These are phyloP conservation scores for Sporothrix phasma DNA, from an alignment of 2,329 filamentous ascomycete genomes.

Conservation along the genomic window DNA sequence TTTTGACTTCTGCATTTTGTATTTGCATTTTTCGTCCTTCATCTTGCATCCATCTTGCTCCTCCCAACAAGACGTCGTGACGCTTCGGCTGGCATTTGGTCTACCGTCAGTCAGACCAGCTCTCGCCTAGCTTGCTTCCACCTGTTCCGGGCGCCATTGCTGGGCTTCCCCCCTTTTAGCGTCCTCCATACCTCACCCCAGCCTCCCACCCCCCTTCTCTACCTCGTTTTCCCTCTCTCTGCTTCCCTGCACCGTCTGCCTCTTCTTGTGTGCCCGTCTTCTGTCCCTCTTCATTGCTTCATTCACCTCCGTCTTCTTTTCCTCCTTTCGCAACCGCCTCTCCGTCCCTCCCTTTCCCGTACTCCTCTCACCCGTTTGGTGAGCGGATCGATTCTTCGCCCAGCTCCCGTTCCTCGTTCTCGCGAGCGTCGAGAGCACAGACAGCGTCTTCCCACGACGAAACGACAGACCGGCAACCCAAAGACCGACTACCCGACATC, in stretches of 20 bases:
- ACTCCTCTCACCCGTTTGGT: neutral
- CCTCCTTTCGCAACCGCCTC: neutral
- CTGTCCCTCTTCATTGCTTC: neutral
- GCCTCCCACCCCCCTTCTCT: neutral
- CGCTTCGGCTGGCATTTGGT: neutral
- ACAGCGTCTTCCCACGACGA: too few species aligned
- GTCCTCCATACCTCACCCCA: neutral
- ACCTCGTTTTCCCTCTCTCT: neutral
- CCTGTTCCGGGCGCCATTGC: constrained; percentile 9
- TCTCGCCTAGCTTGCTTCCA: constrained; percentile 10
- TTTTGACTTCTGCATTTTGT: neutral
- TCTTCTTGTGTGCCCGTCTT: constrained; percentile 1
- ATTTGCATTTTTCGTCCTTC: too few species aligned
- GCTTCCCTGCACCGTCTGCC: neutral
- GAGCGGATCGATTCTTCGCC: neutral
- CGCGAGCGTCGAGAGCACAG: constrained; percentile 3
- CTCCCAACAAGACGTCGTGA: neutral
- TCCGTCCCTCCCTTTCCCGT: neutral
- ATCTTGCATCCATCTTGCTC: too few species aligned
- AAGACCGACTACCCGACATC: too few species aligned
- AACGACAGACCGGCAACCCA: too few species aligned
- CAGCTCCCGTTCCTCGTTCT: neutral
- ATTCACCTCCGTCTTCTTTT: neutral
- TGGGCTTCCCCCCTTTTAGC: constrained; percentile 6
- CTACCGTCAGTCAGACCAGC: neutral